Evolutionary conservation across 2,329 filamentous ascomycete species (phyloP).

Genomic region (Microdochium bolleyi): DNA sequence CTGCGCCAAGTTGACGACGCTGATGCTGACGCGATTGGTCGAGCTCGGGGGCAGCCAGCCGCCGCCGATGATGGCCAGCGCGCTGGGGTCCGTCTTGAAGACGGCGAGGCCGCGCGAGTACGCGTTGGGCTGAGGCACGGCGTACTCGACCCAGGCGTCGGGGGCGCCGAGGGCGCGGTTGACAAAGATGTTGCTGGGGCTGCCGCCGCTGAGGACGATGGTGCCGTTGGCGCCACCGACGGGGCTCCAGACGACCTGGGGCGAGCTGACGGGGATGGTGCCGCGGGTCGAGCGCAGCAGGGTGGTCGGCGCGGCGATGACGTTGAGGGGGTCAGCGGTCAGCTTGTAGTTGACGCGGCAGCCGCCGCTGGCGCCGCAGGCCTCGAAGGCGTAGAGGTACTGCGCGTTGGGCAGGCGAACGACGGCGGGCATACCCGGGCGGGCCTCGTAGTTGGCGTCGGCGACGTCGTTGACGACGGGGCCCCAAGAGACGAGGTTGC

Average conservation of each 20-base stretch:
- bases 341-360: constrained; percentile 16
- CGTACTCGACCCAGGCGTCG: constrained; percentile 12
- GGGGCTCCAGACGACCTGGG: constrained; percentile 18
- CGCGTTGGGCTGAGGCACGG: constrained; percentile 10
- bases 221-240: constrained; percentile 14
- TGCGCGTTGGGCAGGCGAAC: constrained; percentile 45
- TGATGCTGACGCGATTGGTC: constrained; percentile 20
- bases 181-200: constrained; percentile 13
- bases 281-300: constrained; percentile 9
- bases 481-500: constrained; percentile 51
- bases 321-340: constrained; percentile 10
- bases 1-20: constrained; percentile 8
- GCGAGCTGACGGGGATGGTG: constrained; percentile 11
- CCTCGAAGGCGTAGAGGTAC: constrained; percentile 43
- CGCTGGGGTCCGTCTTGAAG: constrained; percentile 8
- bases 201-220: constrained; percentile 16
- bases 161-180: constrained; percentile 14
- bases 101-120: constrained; percentile 13
- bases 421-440: constrained; percentile 32
- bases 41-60: constrained; percentile 26
- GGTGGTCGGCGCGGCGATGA: constrained; percentile 8
- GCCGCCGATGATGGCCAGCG: constrained; percentile 23
- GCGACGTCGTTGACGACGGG: constrained; percentile 51
- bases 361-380: constrained; percentile 15
- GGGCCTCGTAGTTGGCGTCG: constrained; percentile 25